Base-by-base conservation (phyloP, 1,284 basidiomycete genomes). In the Pascua sp. region DNA sequence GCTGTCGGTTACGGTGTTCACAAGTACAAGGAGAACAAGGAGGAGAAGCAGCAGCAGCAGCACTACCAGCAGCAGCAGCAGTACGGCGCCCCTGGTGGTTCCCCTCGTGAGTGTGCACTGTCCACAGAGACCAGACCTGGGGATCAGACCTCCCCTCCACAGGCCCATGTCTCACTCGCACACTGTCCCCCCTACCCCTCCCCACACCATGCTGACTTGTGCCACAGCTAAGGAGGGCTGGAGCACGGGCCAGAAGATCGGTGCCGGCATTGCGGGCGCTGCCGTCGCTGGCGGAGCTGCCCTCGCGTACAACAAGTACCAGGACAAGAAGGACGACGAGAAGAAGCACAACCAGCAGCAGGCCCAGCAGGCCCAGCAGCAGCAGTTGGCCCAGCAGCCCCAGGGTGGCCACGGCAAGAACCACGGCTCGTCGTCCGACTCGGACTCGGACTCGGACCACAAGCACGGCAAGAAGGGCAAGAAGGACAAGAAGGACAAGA, bases 11-110 rank as follows among this genome's bases (percentile, higher is more conserved):
- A 52, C 55, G 55, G 36, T 24, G 43, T 49, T 51, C 43, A 44
- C 43, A 56, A 51, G 45, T 24, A 46, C 45, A 43, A 52, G n/a
- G 37, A 53, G 47, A 44, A 57, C 43, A 37, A 50, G 17, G 11
- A 51, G 49, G 32, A 55, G 43, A 11, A 51, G 10, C 1, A 44
- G 43, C 43, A 10, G 9, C 8, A 18, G 16, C 11, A 18, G 43
- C 9, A 17, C 16, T 8, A 18, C 8, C 7, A 44, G 43, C 16
- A 44, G 9, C 16, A 44, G 43, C 11, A 44, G 43, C 16, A 32
- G 24, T 7, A 32, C 24, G 24, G 24, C 24, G n/a, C n/a, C n/a
- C n/a, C n/a, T n/a, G n/a, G n/a, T n/a, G 24, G 24, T 7, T 32
- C 24, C 24, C 24, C 24, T 32, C 24, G 24, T 32, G 24, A 32